Evolutionary conservation across 148 eudicot genomes (phyloP).

Genomic region (Talinum fruticosum): DNA sequence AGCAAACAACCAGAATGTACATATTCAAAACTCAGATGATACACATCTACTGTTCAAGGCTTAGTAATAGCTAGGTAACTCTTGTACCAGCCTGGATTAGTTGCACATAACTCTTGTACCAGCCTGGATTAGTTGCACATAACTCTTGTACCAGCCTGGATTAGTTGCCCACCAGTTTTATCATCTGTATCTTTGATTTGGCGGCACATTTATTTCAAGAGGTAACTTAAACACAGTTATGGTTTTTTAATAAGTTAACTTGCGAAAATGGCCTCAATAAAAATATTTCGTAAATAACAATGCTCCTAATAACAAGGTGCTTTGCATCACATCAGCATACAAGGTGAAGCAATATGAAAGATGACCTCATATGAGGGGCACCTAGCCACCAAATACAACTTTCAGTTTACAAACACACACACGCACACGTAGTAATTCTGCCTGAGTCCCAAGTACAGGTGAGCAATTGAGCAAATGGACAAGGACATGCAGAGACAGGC

Average conservation of each 20-base stretch:
- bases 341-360: not conserved
- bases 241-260: not conserved
- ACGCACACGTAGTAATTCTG: no score
- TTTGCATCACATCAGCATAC: not conserved
- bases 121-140: no score
- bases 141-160: not conserved
- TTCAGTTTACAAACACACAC: no score
- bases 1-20: no score
- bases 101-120: no score
- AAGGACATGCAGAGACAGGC: not conserved
- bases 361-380: no score
- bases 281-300: not conserved
- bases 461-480: not conserved
- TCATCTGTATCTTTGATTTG: not conserved
- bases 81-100: no score
- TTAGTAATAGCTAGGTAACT: no score
- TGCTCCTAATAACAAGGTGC: not conserved
- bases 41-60: no score
- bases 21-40: no score
- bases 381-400: no score
- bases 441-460: no score
- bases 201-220: not conserved
- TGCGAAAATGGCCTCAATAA: not conserved
- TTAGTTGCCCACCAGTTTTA: not conserved
- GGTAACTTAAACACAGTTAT: not conserved